phyloP scores from a whole-genome alignment of 2,329 filamentous ascomycete genomes.

The Pseudogymnoascus sp. region DNA sequence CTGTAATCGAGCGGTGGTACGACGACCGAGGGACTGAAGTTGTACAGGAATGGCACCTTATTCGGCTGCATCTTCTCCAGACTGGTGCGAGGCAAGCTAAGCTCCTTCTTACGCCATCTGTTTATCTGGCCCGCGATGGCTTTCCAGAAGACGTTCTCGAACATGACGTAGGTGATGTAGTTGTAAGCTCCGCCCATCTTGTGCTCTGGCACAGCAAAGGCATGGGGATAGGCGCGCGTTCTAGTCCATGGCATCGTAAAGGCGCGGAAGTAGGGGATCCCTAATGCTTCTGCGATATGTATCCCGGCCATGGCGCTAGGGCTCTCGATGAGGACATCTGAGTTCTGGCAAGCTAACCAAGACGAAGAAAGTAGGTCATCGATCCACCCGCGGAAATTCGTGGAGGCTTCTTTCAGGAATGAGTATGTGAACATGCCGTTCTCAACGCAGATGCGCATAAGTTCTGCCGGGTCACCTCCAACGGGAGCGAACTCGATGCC shows the following conservation, averaged over 20 bases:
- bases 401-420: constrained; percentile 80
- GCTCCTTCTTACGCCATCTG: constrained; percentile 75
- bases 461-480: constrained; percentile 82
- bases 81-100: constrained; percentile 73
- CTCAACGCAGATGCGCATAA: constrained; percentile 94
- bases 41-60: constrained; percentile 97
- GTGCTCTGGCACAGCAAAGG: constrained; percentile 85
- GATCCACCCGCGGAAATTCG: constrained; percentile 89
- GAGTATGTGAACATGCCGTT: constrained; percentile 94
- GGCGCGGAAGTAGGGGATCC: constrained; percentile 91
- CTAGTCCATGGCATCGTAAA: constrained; percentile 99
- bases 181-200: constrained; percentile 97
- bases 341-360: constrained; percentile 76
- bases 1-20: constrained; percentile 89
- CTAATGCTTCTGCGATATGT: constrained; percentile 88
- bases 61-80: constrained; percentile 91
- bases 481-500: constrained; percentile 89
- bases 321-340: constrained; percentile 88
- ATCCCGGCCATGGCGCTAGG: constrained; percentile 97
- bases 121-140: constrained; percentile 88
- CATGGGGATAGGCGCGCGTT: constrained; percentile 91
- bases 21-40: constrained; percentile 93
- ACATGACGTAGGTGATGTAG: constrained; percentile 90
- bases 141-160: constrained; percentile 96
- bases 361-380: constrained; percentile 78